A percentile compares a stretch with the other conserved stretches of the same genome.
These are phyloP conservation scores for Heliocybe sulcata DNA, from an alignment of 1,284 basidiomycete species.

Conservation along the genomic window DNA sequence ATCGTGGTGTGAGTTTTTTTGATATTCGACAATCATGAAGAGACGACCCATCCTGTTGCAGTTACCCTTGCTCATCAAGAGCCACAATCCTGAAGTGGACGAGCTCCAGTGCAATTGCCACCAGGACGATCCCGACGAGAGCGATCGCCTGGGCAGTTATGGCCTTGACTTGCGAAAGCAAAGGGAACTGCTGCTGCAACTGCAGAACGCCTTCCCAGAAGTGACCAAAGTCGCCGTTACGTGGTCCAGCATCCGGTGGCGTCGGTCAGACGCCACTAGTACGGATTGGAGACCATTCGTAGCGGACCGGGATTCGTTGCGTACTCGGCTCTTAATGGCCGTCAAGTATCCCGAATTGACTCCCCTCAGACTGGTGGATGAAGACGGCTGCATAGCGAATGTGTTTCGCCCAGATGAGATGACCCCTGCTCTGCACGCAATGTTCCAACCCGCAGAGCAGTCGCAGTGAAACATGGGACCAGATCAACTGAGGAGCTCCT, in stretches of 20 bases:
- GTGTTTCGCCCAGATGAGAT: neutral
- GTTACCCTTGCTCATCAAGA: neutral
- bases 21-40: neutral
- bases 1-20: neutral
- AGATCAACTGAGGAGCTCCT: too few relatives aligned
- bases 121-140: neutral
- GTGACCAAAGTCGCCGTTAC: neutral
- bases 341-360: neutral
- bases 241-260: neutral
- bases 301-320: neutral
- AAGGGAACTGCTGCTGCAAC: neutral
- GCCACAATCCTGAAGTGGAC: neutral
- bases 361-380: neutral
- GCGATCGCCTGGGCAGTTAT: neutral
- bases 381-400: neutral
- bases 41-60: neutral
- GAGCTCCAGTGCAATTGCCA: neutral
- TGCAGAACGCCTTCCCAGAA: neutral
- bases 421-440: neutral
- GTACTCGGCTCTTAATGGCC: neutral
- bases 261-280: neutral
- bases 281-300: neutral
- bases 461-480: too few relatives aligned
- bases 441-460: neutral
- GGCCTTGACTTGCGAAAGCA: neutral